Percentiles rank a stretch among this genome's conserved stretches.
phyloP scores from a whole-genome alignment of 2,329 filamentous ascomycete genomes.

The Geosmithia putterillii region DNA sequence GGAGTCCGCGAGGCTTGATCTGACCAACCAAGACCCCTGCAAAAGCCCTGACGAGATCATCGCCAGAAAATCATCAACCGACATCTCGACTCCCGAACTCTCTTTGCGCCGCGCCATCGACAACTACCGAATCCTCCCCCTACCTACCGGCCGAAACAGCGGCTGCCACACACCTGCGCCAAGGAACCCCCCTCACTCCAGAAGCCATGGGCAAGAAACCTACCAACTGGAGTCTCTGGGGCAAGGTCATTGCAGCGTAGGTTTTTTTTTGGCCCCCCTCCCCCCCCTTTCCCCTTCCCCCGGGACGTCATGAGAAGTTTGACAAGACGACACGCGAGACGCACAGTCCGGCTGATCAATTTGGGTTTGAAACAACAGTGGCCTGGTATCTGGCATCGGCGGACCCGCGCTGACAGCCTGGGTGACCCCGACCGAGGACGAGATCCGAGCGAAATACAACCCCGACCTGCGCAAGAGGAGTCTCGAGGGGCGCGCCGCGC shows the following conservation, averaged over 20 bases:
- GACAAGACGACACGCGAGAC: too few species aligned
- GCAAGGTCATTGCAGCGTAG: constrained; percentile 63
- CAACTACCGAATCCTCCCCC: background rate
- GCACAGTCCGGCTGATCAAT: too few species aligned
- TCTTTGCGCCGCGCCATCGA: background rate
- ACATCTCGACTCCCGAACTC: background rate
- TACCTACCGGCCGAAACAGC: background rate
- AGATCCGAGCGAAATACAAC: constrained; percentile 85
- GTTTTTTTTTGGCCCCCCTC: constrained; percentile 12
- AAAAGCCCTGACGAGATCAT: background rate
- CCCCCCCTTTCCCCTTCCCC: too few species aligned
- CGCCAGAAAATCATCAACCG: background rate
- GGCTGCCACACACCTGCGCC: background rate
- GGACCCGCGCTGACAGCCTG: constrained; percentile 77
- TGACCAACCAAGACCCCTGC: background rate
- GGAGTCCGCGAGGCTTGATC: too few species aligned
- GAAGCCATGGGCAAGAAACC: constrained; percentile 26
- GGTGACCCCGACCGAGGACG: constrained; percentile 75
- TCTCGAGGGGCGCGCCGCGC: constrained; percentile 63
- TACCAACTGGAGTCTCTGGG: constrained; percentile 42
- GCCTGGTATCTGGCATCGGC: constrained; percentile 60
- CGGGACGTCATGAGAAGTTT: too few species aligned
- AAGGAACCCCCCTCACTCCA: background rate
- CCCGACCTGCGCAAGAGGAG: constrained; percentile 85
- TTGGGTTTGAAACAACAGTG: too few species aligned